Percentiles rank a stretch among this genome's conserved stretches.
Conservation (phyloP, 768 basidiomycete genomes). For the Cystobasidium onofrii region DNA sequence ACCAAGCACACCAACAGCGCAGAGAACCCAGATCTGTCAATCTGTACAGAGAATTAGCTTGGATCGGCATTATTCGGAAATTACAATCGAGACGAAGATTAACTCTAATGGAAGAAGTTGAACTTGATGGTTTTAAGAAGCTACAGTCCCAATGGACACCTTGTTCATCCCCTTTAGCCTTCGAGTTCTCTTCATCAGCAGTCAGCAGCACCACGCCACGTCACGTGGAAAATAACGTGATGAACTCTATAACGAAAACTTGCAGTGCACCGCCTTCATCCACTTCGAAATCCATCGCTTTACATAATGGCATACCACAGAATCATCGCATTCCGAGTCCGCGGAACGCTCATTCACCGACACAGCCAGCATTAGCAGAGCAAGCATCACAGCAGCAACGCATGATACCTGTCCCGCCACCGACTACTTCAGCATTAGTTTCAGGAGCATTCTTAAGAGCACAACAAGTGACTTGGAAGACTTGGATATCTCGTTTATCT, state of each 20-base stretch:
- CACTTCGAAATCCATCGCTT: neutral
- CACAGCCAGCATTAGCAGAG: neutral
- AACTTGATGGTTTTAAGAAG: conserved; percentile 2
- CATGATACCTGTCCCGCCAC: neutral
- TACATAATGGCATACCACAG: neutral
- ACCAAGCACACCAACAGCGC: too few relatives aligned
- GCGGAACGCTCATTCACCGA: too few relatives aligned
- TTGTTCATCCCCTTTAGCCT: conserved; percentile 19
- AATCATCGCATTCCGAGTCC: neutral
- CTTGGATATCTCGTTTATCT: neutral
- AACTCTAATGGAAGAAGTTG: neutral
- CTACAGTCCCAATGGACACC: neutral
- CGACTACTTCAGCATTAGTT: neutral
- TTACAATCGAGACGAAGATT: neutral
- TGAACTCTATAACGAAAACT: too few relatives aligned
- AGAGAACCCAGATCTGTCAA: neutral
- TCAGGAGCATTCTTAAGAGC: neutral
- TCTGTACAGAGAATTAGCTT: neutral
- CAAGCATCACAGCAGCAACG: neutral
- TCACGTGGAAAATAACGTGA: too few relatives aligned
- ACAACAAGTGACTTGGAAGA: neutral
- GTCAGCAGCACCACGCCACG: too few relatives aligned
- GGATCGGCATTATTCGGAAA: neutral
- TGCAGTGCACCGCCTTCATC: neutral
- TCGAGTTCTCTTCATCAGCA: neutral